phyloP scores from a whole-genome alignment of 192 early-diverging fungal genomes.

The Glomus cerebriforme region DNA sequence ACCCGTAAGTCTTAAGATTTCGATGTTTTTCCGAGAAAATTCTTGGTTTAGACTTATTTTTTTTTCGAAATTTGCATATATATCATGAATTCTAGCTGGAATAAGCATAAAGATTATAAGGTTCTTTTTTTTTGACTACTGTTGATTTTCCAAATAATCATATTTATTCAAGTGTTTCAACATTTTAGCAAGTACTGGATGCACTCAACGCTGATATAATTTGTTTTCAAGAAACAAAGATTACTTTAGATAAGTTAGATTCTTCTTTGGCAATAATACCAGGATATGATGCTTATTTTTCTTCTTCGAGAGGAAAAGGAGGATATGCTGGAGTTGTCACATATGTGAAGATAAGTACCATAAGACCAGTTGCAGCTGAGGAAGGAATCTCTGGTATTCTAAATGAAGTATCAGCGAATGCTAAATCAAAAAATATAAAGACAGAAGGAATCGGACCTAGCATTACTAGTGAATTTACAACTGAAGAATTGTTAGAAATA shows the following conservation, averaged over 20 bases:
- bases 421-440: background rate
- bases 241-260: slow-evolving; percentile 55
- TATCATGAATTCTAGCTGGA: slow-evolving; percentile 25
- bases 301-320: slow-evolving; percentile 54
- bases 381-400: slow-evolving; percentile 67
- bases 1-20: slow-evolving; percentile 45
- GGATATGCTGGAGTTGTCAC: slow-evolving; percentile 77
- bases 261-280: slow-evolving; percentile 62
- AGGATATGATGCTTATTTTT: slow-evolving; percentile 75
- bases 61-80: slow-evolving; percentile 28
- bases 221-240: slow-evolving; percentile 83
- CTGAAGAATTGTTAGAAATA: slow-evolving; percentile 43
- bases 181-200: slow-evolving; percentile 46
- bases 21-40: slow-evolving; percentile 1
- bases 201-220: slow-evolving; percentile 58
- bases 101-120: slow-evolving; percentile 13
- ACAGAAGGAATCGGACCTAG: background rate
- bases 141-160: background rate
- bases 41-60: background rate
- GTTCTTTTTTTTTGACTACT: slow-evolving; percentile 1
- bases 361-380: slow-evolving; percentile 59
- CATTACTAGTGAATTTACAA: background rate
- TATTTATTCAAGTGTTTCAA: background rate
- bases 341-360: slow-evolving; percentile 54
- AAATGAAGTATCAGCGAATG: background rate